phyloP scores from a whole-genome alignment of 768 basidiomycete species.

The Chiua virens region DNA sequence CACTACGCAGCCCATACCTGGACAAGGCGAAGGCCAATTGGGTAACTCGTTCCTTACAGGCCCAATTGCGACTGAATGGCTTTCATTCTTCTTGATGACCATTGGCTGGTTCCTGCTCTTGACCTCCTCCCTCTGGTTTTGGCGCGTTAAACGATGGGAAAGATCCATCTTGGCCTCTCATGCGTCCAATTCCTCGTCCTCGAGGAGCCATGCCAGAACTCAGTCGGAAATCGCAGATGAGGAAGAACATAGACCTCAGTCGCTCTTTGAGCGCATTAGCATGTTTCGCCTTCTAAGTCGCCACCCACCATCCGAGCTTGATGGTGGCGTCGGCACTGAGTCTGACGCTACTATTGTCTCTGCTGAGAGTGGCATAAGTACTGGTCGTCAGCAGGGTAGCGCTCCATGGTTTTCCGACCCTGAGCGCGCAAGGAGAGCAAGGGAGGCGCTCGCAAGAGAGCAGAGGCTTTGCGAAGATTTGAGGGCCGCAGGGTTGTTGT shows the following conservation, averaged over 20 bases:
- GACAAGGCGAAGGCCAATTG: slow-evolving; percentile 22
- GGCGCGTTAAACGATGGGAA: slow-evolving; percentile 91
- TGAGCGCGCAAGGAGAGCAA: slow-evolving; percentile 41
- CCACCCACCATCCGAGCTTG: slow-evolving; percentile 12
- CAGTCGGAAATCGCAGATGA: slow-evolving; percentile 29
- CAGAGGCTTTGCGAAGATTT: slow-evolving; percentile 58
- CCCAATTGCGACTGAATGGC: slow-evolving; percentile 88
- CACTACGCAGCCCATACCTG: slow-evolving; percentile 5
- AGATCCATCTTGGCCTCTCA: slow-evolving; percentile 63
- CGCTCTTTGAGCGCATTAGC: slow-evolving; percentile 32
- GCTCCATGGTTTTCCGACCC: slow-evolving; percentile 39
- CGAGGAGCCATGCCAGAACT: slow-evolving; percentile 29
- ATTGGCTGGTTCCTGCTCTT: slow-evolving; percentile 87
- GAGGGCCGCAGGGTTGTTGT: slow-evolving; percentile 65
- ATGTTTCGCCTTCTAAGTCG: slow-evolving; percentile 13
- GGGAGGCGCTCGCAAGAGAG: slow-evolving; percentile 52
- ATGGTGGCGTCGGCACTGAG: slow-evolving; percentile 2
- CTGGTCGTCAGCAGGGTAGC: slow-evolving; percentile 34
- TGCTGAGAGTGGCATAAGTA: slow-evolving; percentile 26
- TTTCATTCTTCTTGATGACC: slow-evolving; percentile 94
- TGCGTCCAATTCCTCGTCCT: slow-evolving; percentile 29
- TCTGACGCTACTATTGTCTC: slow-evolving; percentile 13
- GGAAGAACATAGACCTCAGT: slow-evolving; percentile 25
- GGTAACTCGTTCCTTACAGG: slow-evolving; percentile 45
- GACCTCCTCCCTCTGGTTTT: slow-evolving; percentile 87